phyloP scores from a whole-genome alignment of 331 rosid genomes.

The Telfairia occidentalis region DNA sequence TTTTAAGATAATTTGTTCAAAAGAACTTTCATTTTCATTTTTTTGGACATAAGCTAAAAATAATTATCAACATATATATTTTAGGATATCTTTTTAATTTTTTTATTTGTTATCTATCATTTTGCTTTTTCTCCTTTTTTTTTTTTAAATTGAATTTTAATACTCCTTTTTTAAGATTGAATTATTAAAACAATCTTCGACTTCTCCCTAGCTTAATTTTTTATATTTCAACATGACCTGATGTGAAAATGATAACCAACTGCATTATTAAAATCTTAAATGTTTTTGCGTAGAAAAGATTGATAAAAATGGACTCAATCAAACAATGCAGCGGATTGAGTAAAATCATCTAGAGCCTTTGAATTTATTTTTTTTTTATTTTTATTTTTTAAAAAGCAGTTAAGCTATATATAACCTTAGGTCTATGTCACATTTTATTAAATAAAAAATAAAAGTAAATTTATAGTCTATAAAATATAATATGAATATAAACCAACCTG shows the following conservation, averaged over 20 bases:
- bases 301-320: not conserved
- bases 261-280: not conserved
- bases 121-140: not conserved
- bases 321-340: not conserved
- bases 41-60: too few species aligned
- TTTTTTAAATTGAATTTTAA: not conserved
- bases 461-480: too few species aligned
- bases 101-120: not conserved
- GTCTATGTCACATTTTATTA: too few species aligned
- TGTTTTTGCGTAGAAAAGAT: not conserved
- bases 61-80: too few species aligned
- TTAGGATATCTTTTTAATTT: not conserved
- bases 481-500: too few species aligned
- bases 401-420: too few species aligned
- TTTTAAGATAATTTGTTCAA: too few species aligned
- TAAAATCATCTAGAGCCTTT: not conserved
- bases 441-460: too few species aligned
- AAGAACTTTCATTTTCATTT: too few species aligned
- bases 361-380: not conserved
- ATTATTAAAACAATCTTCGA: not conserved
- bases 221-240: not conserved
- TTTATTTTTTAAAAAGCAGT: too few species aligned
- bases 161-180: not conserved
- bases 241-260: not conserved
- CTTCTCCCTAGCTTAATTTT: not conserved